Base-by-base conservation (phyloP, 1,139 yeast species). In the Eremothecium coryli region DNA sequence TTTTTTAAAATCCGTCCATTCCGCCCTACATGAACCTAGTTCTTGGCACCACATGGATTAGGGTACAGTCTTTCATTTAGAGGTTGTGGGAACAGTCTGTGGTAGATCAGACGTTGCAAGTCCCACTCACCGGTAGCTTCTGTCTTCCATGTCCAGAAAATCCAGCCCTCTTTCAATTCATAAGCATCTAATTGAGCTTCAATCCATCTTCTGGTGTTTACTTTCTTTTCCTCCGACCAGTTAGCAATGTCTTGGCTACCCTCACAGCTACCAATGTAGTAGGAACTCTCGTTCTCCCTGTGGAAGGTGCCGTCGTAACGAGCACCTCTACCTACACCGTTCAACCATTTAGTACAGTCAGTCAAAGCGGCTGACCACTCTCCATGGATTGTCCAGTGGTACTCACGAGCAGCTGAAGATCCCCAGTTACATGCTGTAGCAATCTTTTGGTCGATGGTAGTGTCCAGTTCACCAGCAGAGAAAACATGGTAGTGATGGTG, bases 311-410 rank as follows among this genome's bases (percentile, higher is more conserved):
- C 93, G 34, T 82, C 86, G 62, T 71, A 86, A 50, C 97, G 74
- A 17, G 96, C 78, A 34, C 95, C 95, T 37, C 76, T 66, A 31
- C 85, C 84, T 26, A 84, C 93, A 49, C 97, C 97, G 51, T 90
- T 90, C 41, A 90, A 65, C 95, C 95, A 82, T 41, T 68, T 68
- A 15, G 93, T 76, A 66, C 98, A 90, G 61, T 90, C 97, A 9
- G 95, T 85, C 46, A 88, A 66, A 1, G 97, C 96, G 13, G 93
- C 96, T 20, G 93, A 71, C 81, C 90, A 90, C 65, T 90, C 98
- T 41, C 97, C 97, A 38, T 74, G 69, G 21, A 88, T 71, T 38
- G 73, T 71, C 84, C 93, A 81, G 59, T 79, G 79, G 49, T 61
- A 54, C 56, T 84, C 94, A 26, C 57, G 43, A 29, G 51, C 45